These are phyloP conservation scores for Hyphodiscus hymeniophilus DNA, from an alignment of 495 filamentous ascomycete genomes.

Conservation along the genomic window DNA sequence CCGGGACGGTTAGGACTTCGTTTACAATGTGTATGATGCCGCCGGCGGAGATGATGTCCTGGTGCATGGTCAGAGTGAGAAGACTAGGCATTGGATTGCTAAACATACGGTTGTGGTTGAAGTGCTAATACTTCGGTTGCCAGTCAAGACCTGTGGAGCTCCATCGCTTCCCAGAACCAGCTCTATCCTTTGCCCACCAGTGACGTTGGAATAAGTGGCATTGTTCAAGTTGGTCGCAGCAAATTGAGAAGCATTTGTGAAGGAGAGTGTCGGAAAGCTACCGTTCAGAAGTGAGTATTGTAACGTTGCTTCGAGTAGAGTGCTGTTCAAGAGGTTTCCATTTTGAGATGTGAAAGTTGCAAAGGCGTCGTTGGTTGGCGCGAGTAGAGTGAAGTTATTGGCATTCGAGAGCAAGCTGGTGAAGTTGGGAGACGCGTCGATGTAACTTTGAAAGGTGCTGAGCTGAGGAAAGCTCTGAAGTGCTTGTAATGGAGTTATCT, in stretches of 20 bases:
- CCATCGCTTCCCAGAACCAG: slow-evolving; percentile 18
- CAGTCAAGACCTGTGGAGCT: slow-evolving; percentile 19
- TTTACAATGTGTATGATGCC: slow-evolving; percentile 41
- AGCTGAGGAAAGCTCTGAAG: not conserved
- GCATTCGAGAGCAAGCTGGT: slow-evolving; percentile 1
- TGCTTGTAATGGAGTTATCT: no score
- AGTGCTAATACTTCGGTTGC: slow-evolving; percentile 18
- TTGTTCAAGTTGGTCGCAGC: slow-evolving; percentile 29
- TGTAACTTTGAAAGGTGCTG: not conserved
- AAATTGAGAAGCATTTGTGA: slow-evolving; percentile 31
- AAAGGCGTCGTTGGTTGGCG: slow-evolving; percentile 34
- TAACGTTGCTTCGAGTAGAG: slow-evolving; percentile 25
- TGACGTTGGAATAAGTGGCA: slow-evolving; percentile 20
- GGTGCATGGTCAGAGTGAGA: not conserved
- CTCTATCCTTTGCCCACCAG: slow-evolving; percentile 22
- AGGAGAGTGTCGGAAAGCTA: slow-evolving; percentile 23
- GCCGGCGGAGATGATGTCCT: slow-evolving; percentile 35
- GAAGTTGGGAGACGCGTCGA: slow-evolving; percentile 4
- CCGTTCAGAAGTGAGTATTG: slow-evolving; percentile 39
- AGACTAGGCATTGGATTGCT: not conserved
- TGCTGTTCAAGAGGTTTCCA: not conserved
- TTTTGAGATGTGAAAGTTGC: slow-evolving; percentile 15
- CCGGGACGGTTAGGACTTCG: slow-evolving; percentile 33
- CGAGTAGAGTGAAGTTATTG: slow-evolving; percentile 33
- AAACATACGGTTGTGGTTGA: slow-evolving; percentile 6